phyloP scores from a whole-genome alignment of 78 protist genomes.

The Emiliania huxleyi region DNA sequence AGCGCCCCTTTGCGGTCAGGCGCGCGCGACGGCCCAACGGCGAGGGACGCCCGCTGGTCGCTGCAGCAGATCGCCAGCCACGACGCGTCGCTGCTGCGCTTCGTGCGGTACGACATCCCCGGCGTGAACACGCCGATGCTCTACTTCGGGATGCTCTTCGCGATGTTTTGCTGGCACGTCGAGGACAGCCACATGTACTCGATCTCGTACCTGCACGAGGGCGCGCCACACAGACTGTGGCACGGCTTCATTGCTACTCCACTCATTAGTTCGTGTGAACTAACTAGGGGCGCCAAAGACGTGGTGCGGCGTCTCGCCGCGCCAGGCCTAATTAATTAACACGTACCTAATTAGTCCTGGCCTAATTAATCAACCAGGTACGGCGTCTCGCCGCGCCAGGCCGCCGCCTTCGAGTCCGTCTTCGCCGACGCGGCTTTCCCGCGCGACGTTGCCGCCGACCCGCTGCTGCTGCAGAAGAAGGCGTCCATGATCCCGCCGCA shows the following conservation, averaged over 20 bases:
- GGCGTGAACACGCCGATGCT: constrained; percentile 13
- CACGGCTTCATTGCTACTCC: too few relatives aligned
- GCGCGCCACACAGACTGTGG: too few relatives aligned
- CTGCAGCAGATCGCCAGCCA: neutral
- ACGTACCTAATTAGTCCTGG: too few relatives aligned
- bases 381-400: neutral
- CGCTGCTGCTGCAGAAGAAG: neutral
- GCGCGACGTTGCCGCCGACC: neutral
- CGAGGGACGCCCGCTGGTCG: neutral
- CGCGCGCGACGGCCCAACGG: too few relatives aligned
- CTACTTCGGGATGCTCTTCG: neutral
- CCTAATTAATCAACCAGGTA: too few relatives aligned
- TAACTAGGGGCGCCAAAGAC: constrained; percentile 15
- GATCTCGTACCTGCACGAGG: constrained; percentile 9
- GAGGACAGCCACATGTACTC: constrained; percentile 41
- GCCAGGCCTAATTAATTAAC: too few relatives aligned
- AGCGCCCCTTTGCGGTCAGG: too few relatives aligned
- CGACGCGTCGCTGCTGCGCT: neutral
- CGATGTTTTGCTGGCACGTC: constrained; percentile 26
- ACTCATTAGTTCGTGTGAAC: too few relatives aligned
- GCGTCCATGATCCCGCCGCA: neutral
- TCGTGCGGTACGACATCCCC: neutral
- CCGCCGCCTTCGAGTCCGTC: neutral
- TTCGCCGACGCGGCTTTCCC: neutral
- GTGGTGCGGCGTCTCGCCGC: constrained; percentile 7